Evolutionary conservation across 2,329 filamentous ascomycete genomes (phyloP), one percentile per base, ranked within the genome.

Genomic region (Fusarium sp.): DNA sequence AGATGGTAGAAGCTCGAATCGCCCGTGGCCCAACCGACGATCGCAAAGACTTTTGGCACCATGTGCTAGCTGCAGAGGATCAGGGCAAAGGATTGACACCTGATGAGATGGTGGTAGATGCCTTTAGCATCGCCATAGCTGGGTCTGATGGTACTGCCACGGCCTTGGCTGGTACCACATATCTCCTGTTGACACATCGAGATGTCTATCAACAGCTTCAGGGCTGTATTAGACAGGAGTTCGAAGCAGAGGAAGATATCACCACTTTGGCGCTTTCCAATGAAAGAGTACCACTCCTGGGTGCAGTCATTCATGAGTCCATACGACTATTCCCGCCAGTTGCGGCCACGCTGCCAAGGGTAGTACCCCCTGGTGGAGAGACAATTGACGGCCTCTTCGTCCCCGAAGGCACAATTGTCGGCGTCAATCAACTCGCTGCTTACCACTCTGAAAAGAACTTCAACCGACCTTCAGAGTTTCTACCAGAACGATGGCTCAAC

Each of bases 1-100:
- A 67, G 43, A 76, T 76, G 68, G 74, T 76, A 23, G 64, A 75
- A 18, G 57, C 64, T 5, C 68, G 74, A 23, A 65, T 73, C 2
- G 58, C 61, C 18, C 62, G 72, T 43, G 74, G 72, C 2, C 68
- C 72, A 18, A 76, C 72, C 1, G 64, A 61, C 9, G 64, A 75
- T n/a, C 74, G 70, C 18, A 76, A 70, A 50, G 74, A 76, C 57
- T 75, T 76, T n/a, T 76, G 74, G 74, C 70, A 76, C 32, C 71
- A 75, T 23, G 64, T 76, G 7, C 66, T 76, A 13, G 66, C 67
- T 2, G 62, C 68, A 1, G 66, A 73, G 7, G 48, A 32, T 6
- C 37, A 68, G 3, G 41, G 37, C 1, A 72, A 66, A 27, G 68
- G 74, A 1, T 23, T 76, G 13, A 71, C 74, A 2, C 34, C 27